Evolutionary conservation across 805 yeast genomes (phyloP), one percentile per base, ranked within the genome.

Genomic region (Candida michaelii): DNA sequence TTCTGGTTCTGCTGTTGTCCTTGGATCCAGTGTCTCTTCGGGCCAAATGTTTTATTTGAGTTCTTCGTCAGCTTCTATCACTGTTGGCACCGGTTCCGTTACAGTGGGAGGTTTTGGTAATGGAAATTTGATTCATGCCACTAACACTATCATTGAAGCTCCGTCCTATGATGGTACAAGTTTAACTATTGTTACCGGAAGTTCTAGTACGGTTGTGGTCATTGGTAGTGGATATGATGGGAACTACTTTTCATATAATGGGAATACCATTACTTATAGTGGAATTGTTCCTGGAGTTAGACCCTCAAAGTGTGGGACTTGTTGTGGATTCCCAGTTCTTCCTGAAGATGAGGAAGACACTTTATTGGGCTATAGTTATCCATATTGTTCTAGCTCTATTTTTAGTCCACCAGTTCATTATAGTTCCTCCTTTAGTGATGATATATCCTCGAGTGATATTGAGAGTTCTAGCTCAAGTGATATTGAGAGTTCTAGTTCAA

Each of bases 21-120:
- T 30, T 30, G 33, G 33, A 5, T 30, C 23, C 7, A 10, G 15
- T 4, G 47, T 54, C 11, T 45, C 27, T 23, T 3, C 41, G 3
- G 36, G 37, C 13, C 62, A 58, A 39, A 42, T 45, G 2, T 46
- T 58, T 31, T 52, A 50, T 35, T 48, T 59, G 35, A 48, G 49
- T 36, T 36, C 51, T 9, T 17, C 55, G 0, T 14, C 36, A 10
- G 52, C 63, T 3, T 24, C 50, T 14, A 24, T 59, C 19, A 39
- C 43, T 17, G 53, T 43, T 18, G 52, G 43, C 52, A n/a, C n/a
- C n/a, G 13, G 25, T 46, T 17, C 30, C 43, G 13, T 18, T 47
- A 23, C 34, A 1, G 58, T 53, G 33, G 48, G 45, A 23, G 59
- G 57, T 17, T 52, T 43, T 27, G 60, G 59, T 46, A 45, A 42